These are phyloP conservation scores for Brassica balearica DNA, from an alignment of 441 rosid species.

Conservation along the genomic window DNA sequence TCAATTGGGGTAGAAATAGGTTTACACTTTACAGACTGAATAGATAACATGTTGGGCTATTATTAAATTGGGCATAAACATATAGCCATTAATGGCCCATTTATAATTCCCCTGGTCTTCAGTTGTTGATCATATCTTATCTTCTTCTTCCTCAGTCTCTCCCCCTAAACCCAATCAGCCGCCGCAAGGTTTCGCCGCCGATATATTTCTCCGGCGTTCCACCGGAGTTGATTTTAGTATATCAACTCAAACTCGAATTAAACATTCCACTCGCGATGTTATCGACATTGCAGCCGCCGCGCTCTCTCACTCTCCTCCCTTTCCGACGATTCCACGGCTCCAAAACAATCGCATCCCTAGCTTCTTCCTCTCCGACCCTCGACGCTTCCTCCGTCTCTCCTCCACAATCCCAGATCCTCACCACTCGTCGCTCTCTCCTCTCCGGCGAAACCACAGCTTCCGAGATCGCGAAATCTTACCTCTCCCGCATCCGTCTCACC, in stretches of 20 bases:
- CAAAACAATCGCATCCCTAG: conserved; percentile 39
- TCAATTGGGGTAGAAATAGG: too few species aligned
- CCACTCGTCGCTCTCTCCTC: conserved; percentile 79
- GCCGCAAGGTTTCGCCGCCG: conserved; percentile 19
- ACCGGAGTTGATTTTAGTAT: neutral
- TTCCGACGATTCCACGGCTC: conserved; percentile 39
- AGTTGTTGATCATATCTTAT: neutral
- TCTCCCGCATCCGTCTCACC: conserved; percentile 65
- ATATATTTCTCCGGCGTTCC: conserved; percentile 4
- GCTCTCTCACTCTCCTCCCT: conserved; percentile 58
- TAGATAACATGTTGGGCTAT: neutral
- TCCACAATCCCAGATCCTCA: conserved; percentile 74
- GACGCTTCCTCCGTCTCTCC: conserved; percentile 43
- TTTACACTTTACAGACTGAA: neutral
- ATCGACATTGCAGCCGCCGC: conserved; percentile 65
- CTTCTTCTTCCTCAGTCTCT: conserved; percentile 13
- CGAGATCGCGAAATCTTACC: conserved; percentile 75
- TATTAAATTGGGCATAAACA: neutral
- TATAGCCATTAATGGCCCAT: conserved; percentile 18
- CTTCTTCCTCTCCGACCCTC: conserved; percentile 38
- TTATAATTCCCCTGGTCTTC: too few species aligned
- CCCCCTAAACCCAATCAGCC: conserved; percentile 18
- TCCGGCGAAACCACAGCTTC: conserved; percentile 66
- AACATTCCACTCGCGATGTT: conserved; percentile 45
- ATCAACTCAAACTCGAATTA: neutral